Evolutionary conservation across 495 filamentous ascomycete species (phyloP).

Genomic region (Collariella sp.): DNA sequence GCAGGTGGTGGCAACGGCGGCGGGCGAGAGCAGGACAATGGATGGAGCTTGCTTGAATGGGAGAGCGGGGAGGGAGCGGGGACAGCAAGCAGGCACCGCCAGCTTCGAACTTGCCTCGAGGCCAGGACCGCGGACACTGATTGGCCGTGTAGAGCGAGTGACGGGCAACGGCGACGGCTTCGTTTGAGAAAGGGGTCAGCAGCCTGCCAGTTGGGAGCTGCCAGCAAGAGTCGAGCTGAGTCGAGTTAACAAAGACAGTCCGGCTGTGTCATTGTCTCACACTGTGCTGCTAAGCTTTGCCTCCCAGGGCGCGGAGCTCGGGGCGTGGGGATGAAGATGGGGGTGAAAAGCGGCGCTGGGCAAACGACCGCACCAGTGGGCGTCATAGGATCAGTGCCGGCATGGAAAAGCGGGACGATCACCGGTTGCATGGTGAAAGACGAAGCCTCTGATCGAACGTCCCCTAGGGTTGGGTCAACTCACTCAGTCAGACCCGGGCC

Average conservation of each 20-base stretch:
- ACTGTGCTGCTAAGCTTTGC: neutral
- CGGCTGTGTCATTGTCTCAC: neutral
- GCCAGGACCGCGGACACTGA: no score
- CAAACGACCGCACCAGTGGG: neutral
- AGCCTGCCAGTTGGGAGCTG: neutral
- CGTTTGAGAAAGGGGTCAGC: no score
- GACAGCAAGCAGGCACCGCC: constrained; percentile 11
- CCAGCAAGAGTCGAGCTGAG: neutral
- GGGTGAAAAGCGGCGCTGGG: neutral
- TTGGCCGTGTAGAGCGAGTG: no score
- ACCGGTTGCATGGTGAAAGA: neutral
- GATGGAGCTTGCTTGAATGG: constrained; percentile 26
- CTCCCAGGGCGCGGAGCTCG: neutral
- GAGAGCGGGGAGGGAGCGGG: constrained; percentile 26
- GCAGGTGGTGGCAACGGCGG: constrained; percentile 17
- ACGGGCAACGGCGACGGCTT: no score
- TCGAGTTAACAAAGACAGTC: neutral
- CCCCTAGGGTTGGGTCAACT: no score
- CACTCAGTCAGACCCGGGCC: no score
- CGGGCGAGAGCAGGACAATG: constrained; percentile 20
- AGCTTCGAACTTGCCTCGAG: neutral
- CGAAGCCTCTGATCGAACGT: no score
- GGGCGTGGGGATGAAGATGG: neutral
- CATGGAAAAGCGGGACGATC: constrained; percentile 5
- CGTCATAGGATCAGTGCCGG: neutral